Conservation (phyloP, 2,329 filamentous ascomycete genomes). For the Xylaria multiplex region DNA sequence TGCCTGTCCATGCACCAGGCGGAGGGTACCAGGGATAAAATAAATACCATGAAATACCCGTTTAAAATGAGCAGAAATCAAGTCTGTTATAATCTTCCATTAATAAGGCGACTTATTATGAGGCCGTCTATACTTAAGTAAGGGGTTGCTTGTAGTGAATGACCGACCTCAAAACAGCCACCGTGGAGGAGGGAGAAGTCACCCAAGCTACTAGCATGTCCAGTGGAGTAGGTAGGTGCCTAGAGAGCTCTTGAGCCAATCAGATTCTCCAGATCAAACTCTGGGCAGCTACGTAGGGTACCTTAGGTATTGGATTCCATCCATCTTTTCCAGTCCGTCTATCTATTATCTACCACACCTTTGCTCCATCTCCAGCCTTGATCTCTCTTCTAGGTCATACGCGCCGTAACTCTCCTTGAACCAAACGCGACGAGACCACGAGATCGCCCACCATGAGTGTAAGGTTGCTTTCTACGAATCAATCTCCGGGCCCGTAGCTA, state of each 20-base stretch:
- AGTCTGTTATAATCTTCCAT: not conserved
- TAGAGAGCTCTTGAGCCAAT: conserved; percentile 25
- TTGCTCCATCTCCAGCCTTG: conserved; percentile 25
- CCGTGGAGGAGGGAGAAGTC: not conserved
- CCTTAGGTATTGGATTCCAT: conserved; percentile 5
- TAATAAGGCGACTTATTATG: not conserved
- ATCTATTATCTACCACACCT: not conserved
- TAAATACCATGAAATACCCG: not conserved
- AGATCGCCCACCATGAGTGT: conserved; percentile 51
- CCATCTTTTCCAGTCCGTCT: not conserved
- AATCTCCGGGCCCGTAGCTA: not conserved
- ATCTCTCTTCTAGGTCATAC: conserved; percentile 3
- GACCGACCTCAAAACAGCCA: not conserved
- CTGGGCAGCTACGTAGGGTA: not conserved
- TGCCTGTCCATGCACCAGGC: not conserved
- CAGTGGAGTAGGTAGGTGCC: conserved; percentile 16
- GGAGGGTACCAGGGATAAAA: not conserved
- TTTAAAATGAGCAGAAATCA: not conserved
- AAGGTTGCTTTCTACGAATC: conserved; percentile 24
- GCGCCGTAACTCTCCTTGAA: conserved; percentile 26
- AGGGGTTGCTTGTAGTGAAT: no score
- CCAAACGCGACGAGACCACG: conserved; percentile 31
- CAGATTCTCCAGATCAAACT: conserved; percentile 14
- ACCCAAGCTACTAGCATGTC: not conserved
- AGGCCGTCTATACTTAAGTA: no score